phyloP scores from a whole-genome alignment of 108 stramenopile genomes.

The Discostella pseudostelligera region DNA sequence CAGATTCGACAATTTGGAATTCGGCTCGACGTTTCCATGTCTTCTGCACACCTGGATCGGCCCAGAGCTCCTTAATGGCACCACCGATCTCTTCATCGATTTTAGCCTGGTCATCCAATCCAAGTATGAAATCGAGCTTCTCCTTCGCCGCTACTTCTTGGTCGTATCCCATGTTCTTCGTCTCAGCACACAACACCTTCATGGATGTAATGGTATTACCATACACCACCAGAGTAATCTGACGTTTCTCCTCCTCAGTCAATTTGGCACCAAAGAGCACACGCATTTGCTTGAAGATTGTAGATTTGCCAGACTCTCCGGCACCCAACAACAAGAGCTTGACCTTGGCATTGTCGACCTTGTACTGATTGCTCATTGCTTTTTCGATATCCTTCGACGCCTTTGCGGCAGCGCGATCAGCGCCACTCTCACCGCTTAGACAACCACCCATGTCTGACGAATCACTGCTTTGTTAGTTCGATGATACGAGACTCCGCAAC shows the following conservation, averaged over 20 bases:
- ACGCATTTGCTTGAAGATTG: slow-evolving; percentile 97
- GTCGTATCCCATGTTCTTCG: slow-evolving; percentile 61
- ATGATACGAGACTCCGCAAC: too few species aligned
- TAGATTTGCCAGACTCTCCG: slow-evolving; percentile 98
- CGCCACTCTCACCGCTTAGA: slow-evolving; percentile 27
- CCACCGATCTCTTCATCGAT: slow-evolving; percentile 49
- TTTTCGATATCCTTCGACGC: slow-evolving; percentile 52
- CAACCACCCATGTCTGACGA: slow-evolving; percentile 38
- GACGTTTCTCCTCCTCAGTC: slow-evolving; percentile 76
- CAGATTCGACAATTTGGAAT: slow-evolving; percentile 79
- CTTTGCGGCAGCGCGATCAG: slow-evolving; percentile 36
- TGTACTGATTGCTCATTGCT: slow-evolving; percentile 42
- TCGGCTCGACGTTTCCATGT: slow-evolving; percentile 77
- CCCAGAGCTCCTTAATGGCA: slow-evolving; percentile 66
- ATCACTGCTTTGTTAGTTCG: too few species aligned
- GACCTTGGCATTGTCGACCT: slow-evolving; percentile 63
- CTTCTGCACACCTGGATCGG: slow-evolving; percentile 53
- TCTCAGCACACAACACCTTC: slow-evolving; percentile 72
- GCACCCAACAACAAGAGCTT: slow-evolving; percentile 98
- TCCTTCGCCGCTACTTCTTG: slow-evolving; percentile 46
- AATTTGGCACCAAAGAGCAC: slow-evolving; percentile 77
- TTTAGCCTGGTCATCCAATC: slow-evolving; percentile 46
- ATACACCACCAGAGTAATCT: slow-evolving; percentile 83
- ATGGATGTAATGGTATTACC: slow-evolving; percentile 79
- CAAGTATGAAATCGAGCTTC: slow-evolving; percentile 37